Base-by-base conservation (phyloP, 352 stramenopile species). In the Pythium diclinum region DNA sequence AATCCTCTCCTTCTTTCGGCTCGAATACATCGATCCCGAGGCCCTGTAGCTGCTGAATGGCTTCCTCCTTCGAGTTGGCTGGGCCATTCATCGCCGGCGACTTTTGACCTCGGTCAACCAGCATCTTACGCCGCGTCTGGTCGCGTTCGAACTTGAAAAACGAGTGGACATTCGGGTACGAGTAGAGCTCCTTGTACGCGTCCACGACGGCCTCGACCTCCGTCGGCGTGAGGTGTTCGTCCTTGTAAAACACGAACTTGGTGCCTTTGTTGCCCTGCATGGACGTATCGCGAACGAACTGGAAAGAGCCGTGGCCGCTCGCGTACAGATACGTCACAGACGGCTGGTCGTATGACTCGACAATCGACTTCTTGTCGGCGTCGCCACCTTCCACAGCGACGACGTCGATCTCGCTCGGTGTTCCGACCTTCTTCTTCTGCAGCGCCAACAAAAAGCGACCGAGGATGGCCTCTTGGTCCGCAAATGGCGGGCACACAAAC, bases 101-200 rank as follows among this genome's bases (percentile, higher is more conserved):
- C 6, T 67, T 65, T 16, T 64, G 63, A 6, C 58, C 46, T 14
- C 68, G 65, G 34, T 76, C 72, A 0, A 67, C 62, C 8, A 85
- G 63, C 46, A 81, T 91, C 56, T 78, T 87, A 49, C 82, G 82
- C 6, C 81, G 80, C 25, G 61, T 70, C 19, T 88, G 74, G 54
- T 89, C 81, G 36, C 87, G 74, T 40, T 93, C 76, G 34, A 87
- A 77, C 9, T 77, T 76, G 57, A 88, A 87, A 52, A 90, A 93
- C 19, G 79, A 81, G 55, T 90, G 78, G 40, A 93, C 77, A 54
- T 92, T 88, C 19, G 81, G 77, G 58, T 79, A 85, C 62, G 85
- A 91, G 54, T 90, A 94, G 40, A 94, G 80, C 33, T 91, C 85
- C 55, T 92, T 91, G 78, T 95, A 95, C 14, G 87, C 87, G 17